These are phyloP conservation scores for Porodaedalea pini DNA, from an alignment of 1,284 basidiomycete species.

Conservation along the genomic window DNA sequence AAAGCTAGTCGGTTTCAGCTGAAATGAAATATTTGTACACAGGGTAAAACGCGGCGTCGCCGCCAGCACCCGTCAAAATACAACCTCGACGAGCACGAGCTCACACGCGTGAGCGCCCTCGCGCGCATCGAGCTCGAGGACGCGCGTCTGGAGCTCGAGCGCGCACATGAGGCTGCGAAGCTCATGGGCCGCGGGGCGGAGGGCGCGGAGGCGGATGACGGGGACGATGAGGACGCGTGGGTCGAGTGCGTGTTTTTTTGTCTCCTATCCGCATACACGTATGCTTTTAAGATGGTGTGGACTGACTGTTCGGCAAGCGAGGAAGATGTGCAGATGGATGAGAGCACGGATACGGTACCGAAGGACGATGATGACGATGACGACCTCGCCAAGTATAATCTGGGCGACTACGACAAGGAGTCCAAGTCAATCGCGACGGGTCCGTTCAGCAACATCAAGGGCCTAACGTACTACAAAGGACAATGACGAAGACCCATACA, in stretches of 20 bases:
- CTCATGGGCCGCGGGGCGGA: constrained; percentile 62
- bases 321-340: constrained; percentile 54
- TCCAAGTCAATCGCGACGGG: constrained; percentile 67
- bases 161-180: constrained; percentile 74
- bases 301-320: constrained; percentile 35
- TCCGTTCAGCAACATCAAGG: constrained; percentile 95
- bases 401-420: constrained; percentile 94
- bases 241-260: constrained; percentile 68
- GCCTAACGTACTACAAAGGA: constrained; percentile 88
- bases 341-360: constrained; percentile 29
- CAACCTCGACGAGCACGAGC: constrained; percentile 86
- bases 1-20: neutral
- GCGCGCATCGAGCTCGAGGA: constrained; percentile 88
- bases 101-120: constrained; percentile 86
- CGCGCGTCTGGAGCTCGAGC: constrained; percentile 80
- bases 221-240: constrained; percentile 55
- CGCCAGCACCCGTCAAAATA: constrained; percentile 82
- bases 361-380: constrained; percentile 51
- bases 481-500: constrained; percentile 95
- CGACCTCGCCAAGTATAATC: constrained; percentile 87
- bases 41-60: constrained; percentile 88
- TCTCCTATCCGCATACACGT: constrained; percentile 3
- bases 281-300: constrained; percentile 19
- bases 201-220: constrained; percentile 59
- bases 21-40: neutral